Conservation (phyloP, 1,284 basidiomycete species). For the Ganoderma meredithae region DNA sequence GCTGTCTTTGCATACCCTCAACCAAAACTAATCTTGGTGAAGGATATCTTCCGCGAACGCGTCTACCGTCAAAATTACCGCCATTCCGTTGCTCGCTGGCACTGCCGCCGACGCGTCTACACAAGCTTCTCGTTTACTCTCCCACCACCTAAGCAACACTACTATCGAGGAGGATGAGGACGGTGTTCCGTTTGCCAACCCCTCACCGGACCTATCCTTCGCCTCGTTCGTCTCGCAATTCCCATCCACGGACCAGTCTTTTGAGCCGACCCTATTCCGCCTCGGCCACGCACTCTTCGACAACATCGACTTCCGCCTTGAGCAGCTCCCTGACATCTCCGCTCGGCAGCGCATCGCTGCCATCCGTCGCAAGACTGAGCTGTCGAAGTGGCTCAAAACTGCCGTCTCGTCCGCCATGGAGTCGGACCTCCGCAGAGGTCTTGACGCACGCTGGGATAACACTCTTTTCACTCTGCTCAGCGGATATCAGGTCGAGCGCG, state of each 20-base stretch:
- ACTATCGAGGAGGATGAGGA: conserved; percentile 64
- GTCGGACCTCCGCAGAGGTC: conserved; percentile 67
- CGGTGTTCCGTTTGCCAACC: conserved; percentile 65
- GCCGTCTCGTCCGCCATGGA: conserved; percentile 82
- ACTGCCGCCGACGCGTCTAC: conserved; percentile 47
- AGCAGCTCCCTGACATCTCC: conserved; percentile 61
- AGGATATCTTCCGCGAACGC: conserved; percentile 71
- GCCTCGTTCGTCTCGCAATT: conserved; percentile 81
- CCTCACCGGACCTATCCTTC: conserved; percentile 74
- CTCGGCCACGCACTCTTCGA: conserved; percentile 95
- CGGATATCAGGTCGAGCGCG: conserved; percentile 88
- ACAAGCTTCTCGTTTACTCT: conserved; percentile 73
- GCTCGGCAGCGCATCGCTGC: conserved; percentile 65
- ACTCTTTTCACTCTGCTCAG: conserved; percentile 83
- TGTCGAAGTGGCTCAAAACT: conserved; percentile 88
- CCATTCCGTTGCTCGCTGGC: conserved; percentile 50
- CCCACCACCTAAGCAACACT: conserved; percentile 83
- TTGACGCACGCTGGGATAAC: conserved; percentile 54
- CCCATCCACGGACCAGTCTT: conserved; percentile 74
- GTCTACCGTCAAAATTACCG: conserved; percentile 59
- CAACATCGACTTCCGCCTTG: conserved; percentile 71
- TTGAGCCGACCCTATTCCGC: conserved; percentile 85
- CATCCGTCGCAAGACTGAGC: conserved; percentile 81
- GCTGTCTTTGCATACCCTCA: too few relatives aligned
- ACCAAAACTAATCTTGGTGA: too few relatives aligned